Evolutionary conservation across 2,329 filamentous ascomycete genomes (phyloP).

Genomic region (Leptoxyphium fumago): DNA sequence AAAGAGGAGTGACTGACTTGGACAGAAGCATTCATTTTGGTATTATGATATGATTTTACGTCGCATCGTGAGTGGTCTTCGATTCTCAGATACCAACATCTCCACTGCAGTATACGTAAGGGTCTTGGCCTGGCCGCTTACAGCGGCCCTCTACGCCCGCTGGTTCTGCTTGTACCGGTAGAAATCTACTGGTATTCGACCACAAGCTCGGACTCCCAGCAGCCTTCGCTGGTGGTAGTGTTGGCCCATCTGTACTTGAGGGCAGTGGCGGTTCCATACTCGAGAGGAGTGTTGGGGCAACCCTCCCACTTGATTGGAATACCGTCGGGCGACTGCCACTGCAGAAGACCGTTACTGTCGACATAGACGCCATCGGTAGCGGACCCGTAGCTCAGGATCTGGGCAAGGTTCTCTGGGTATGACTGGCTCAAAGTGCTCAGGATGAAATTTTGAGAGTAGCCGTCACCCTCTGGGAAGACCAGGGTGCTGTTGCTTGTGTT

Average conservation of each 20-base stretch:
- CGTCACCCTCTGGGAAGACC: slow-evolving; percentile 1
- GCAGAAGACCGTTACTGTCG: slow-evolving; percentile 4
- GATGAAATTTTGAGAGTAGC: slow-evolving; percentile 3
- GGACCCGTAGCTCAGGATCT: slow-evolving; percentile 5
- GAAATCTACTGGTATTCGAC: slow-evolving; percentile 3
- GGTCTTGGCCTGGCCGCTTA: too few relatives aligned
- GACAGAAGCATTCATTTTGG: too few relatives aligned
- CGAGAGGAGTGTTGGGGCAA: slow-evolving; percentile 2
- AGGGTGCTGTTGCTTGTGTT: slow-evolving; percentile 4
- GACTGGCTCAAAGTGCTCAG: slow-evolving; percentile 3
- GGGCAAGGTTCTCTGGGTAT: slow-evolving; percentile 3
- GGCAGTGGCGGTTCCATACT: slow-evolving; percentile 5
- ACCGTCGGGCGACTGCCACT: slow-evolving; percentile 4
- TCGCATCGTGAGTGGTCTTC: too few relatives aligned
- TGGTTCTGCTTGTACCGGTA: too few relatives aligned
- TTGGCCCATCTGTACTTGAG: slow-evolving; percentile 5
- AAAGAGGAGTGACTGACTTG: neutral
- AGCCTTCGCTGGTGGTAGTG: slow-evolving; percentile 1
- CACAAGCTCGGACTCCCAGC: slow-evolving; percentile 3
- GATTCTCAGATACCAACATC: too few relatives aligned
- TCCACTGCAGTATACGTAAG: too few relatives aligned
- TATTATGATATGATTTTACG: too few relatives aligned
- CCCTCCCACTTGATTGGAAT: slow-evolving; percentile 3
- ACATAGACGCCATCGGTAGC: slow-evolving; percentile 6
- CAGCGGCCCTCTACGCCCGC: too few relatives aligned